These are phyloP conservation scores for Bromus sterilis DNA, from an alignment of 176 grass and related monocot species.

Conservation along the genomic window DNA sequence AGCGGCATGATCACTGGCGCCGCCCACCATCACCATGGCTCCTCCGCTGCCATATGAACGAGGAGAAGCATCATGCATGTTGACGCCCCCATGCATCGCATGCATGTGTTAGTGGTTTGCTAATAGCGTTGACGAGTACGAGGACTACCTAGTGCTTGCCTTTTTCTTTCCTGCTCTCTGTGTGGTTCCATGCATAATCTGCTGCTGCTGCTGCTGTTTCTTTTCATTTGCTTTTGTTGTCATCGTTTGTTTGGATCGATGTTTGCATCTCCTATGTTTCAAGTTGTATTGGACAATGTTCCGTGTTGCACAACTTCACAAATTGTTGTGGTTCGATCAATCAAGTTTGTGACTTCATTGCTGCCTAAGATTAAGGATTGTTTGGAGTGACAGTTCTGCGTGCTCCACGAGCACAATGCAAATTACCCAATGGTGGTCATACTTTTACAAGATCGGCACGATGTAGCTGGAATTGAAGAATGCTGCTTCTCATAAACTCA, in stretches of 20 bases:
- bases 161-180: constrained; percentile 10
- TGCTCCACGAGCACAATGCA: not conserved
- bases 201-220: not conserved
- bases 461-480: too few species aligned
- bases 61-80: not conserved
- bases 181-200: constrained; percentile 9
- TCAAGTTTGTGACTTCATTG: not conserved
- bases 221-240: constrained; percentile 22
- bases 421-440: not conserved
- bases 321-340: constrained; percentile 3
- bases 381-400: not conserved
- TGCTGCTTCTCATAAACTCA: too few species aligned
- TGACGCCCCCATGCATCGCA: not conserved
- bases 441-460: not conserved
- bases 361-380: not conserved
- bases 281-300: constrained; percentile 1
- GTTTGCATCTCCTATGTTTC: constrained; percentile 20
- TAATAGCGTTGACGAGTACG: constrained; percentile 41
- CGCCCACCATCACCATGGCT: constrained; percentile 41
- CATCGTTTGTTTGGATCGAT: constrained; percentile 30
- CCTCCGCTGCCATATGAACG: constrained; percentile 45
- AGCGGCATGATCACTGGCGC: constrained; percentile 48
- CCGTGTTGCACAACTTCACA: constrained; percentile 15
- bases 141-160: constrained; percentile 29
- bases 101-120: constrained; percentile 35